Evolutionary conservation across 192 early-diverging fungal genomes (phyloP), one percentile per base, ranked within the genome.

Genomic region (Gamsiella multidivaricata): DNA sequence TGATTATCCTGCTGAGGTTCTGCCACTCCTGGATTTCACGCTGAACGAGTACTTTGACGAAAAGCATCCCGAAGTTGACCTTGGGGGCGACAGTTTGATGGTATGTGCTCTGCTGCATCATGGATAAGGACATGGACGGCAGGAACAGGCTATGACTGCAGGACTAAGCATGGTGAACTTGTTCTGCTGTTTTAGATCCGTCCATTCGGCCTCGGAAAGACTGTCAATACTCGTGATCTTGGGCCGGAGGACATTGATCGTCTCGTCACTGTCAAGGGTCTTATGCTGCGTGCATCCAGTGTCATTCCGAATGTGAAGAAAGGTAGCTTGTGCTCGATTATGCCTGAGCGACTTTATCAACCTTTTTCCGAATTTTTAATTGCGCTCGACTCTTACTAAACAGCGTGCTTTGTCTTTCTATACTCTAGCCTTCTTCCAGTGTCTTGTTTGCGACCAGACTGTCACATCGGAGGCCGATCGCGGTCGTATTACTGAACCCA

Each of bases 231-330:
- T 87, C 91, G 97, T 56, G 93, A 97, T 33, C 87, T 99, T 32
- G 94, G 98, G 57, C 97, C 97, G n/a, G 36, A 80, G 85, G 97
- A 99, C 80, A 94, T 99, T 42, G 97, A 99, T 87, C 95, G 97
- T 65, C 85, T 99, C 23, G 94, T 99, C 29, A 94, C 93, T 5
- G 88, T 98, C 71, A 95, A 96, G 70, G 97, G 97, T 34, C 82
- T 99, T 65, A 84, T 99, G 81, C 96, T 98, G 67, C 89, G 97
- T 39, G 80, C 91, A 5, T 96, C 96, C 10, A 89, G 95, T 43
- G 82, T 98, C 42, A 96, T 99, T 54, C 97, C 97, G 2, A 97
- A 99, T 61, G 90, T 98, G 87, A 93, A 94, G 69, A 85, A 86
- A 78, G 90, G 90, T 89, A 69, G 34, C 33, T 58, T 23, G 15